These are phyloP conservation scores for Thraustochytrium sp. DNA, from an alignment of 352 stramenopile genomes.

Conservation along the genomic window DNA sequence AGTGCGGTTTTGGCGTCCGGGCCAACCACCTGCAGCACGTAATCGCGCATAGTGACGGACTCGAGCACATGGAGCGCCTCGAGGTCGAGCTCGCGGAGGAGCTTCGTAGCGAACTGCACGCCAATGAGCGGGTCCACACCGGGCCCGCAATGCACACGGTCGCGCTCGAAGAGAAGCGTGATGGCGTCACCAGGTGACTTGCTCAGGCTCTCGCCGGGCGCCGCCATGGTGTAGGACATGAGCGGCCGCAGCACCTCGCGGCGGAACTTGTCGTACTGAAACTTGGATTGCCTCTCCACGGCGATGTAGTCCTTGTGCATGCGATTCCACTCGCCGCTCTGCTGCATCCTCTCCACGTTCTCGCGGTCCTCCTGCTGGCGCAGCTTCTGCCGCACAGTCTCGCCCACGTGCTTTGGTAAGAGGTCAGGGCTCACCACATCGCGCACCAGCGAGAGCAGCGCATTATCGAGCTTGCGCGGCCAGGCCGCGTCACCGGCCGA, in stretches of 20 bases:
- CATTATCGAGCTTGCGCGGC: neutral
- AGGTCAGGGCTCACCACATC: neutral
- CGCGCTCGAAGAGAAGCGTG: neutral
- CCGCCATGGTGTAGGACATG: too few species aligned
- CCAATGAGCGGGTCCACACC: neutral
- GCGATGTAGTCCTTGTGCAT: neutral
- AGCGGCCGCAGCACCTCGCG: too few species aligned
- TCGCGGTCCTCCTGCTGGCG: neutral
- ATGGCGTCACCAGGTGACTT: neutral
- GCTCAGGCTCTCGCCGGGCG: neutral
- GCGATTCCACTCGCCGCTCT: neutral
- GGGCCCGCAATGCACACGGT: neutral
- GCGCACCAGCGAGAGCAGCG: neutral
- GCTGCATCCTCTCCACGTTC: neutral
- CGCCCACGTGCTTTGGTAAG: neutral
- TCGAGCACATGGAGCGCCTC: neutral
- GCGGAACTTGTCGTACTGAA: neutral
- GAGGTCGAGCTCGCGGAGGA: neutral
- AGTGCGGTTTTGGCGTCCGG: neutral
- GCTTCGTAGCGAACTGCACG: neutral
- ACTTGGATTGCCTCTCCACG: neutral
- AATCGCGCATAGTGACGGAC: neutral
- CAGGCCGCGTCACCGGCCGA: neutral
- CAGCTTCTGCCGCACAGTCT: neutral
- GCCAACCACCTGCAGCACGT: neutral